phyloP scores from a whole-genome alignment of 192 early-diverging fungal species.

The Rhizophagus clarus region DNA sequence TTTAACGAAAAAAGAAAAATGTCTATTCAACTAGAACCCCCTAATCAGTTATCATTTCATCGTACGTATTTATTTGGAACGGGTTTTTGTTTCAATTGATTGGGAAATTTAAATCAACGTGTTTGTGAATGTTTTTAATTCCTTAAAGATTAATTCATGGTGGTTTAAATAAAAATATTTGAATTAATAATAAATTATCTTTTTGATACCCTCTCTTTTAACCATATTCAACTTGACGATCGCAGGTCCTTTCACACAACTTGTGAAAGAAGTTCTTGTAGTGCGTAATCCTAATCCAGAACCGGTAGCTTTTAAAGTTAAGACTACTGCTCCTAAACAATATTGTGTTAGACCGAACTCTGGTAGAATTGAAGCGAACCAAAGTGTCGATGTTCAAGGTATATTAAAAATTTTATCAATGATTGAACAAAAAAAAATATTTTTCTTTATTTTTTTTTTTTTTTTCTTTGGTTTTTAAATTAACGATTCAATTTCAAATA shows the following conservation, averaged over 20 bases:
- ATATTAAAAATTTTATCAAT: slow-evolving; percentile 26
- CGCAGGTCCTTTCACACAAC: slow-evolving; percentile 65
- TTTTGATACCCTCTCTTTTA: background rate
- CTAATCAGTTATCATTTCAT: slow-evolving; percentile 56
- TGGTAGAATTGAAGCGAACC: slow-evolving; percentile 73
- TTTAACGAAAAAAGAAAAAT: slow-evolving; percentile 35
- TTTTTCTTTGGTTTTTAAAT: too few relatives aligned
- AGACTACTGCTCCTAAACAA: slow-evolving; percentile 97
- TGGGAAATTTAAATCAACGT: background rate
- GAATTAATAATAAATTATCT: background rate
- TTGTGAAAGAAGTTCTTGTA: slow-evolving; percentile 57
- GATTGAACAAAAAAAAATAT: too few relatives aligned
- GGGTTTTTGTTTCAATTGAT: background rate
- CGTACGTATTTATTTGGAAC: slow-evolving; percentile 49
- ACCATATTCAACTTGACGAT: background rate
- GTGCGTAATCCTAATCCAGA: slow-evolving; percentile 65
- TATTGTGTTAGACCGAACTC: slow-evolving; percentile 96
- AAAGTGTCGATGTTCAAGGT: slow-evolving; percentile 75
- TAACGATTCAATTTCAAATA: too few relatives aligned
- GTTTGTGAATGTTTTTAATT: background rate
- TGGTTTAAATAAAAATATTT: background rate
- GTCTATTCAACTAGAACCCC: slow-evolving; percentile 64
- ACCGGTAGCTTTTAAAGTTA: slow-evolving; percentile 95
- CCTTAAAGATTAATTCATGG: background rate
- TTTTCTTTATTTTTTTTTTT: too few relatives aligned